phyloP scores from a whole-genome alignment of 306 rosid genomes.

The Trifolium fragiferum region DNA sequence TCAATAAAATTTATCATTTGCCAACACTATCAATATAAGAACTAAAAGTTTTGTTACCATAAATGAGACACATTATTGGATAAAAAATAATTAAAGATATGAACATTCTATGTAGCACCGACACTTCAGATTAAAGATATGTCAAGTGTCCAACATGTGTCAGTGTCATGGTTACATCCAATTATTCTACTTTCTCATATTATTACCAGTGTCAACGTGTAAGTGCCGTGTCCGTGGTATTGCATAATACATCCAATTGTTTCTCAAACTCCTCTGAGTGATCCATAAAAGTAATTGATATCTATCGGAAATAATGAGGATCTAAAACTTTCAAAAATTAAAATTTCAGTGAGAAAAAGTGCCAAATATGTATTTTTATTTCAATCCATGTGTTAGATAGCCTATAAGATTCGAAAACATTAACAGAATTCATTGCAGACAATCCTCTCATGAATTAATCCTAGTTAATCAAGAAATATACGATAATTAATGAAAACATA shows the following conservation, averaged over 20 bases:
- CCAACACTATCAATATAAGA: neutral
- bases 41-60: neutral
- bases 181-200: neutral
- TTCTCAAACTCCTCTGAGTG: neutral
- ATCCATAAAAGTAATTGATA: neutral
- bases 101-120: neutral
- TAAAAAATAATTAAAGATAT: neutral
- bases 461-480: slow-evolving; percentile 17
- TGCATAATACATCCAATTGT: neutral
- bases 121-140: neutral
- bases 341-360: slow-evolving; percentile 17
- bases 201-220: neutral
- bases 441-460: slow-evolving; percentile 18
- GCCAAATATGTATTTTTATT: neutral
- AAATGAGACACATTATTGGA: neutral
- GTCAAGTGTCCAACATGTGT: neutral
- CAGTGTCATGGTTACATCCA: neutral
- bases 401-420: slow-evolving; percentile 13
- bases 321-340: neutral
- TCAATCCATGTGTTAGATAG: neutral
- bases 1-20: slow-evolving; percentile 30
- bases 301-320: neutral
- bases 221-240: neutral
- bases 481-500: slow-evolving; percentile 20
- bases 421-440: slow-evolving; percentile 37